phyloP scores from a whole-genome alignment of 805 yeast species.

The Saccharomycopsis sp. region DNA sequence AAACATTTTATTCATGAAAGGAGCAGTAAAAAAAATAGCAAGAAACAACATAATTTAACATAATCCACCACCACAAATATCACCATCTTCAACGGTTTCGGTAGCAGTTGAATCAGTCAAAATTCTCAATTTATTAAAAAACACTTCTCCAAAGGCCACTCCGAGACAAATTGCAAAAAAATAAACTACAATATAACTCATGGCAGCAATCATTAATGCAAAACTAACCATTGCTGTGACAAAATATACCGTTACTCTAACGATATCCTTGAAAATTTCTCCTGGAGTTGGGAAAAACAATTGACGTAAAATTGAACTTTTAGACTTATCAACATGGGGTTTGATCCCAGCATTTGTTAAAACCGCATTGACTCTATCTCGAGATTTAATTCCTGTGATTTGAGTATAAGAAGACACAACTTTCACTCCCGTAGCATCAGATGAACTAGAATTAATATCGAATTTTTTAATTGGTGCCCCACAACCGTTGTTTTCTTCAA shows the following conservation, averaged over 20 bases:
- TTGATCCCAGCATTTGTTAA: neutral
- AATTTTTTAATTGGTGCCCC: slow-evolving; percentile 25
- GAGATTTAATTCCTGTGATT: neutral
- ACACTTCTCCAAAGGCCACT: slow-evolving; percentile 57
- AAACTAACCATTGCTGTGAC: slow-evolving; percentile 57
- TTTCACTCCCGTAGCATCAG: neutral
- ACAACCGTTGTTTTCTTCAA: slow-evolving; percentile 25
- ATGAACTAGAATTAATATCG: slow-evolving; percentile 3
- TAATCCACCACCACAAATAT: no score
- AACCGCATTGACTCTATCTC: neutral
- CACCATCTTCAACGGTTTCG: no score
- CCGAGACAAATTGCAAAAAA: slow-evolving; percentile 70
- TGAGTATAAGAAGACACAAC: neutral
- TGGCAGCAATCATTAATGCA: slow-evolving; percentile 69
- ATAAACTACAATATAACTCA: slow-evolving; percentile 57
- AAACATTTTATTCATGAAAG: no score
- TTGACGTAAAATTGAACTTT: neutral
- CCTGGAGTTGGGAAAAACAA: slow-evolving; percentile 25
- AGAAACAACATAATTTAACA: no score
- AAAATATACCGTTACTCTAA: slow-evolving; percentile 47
- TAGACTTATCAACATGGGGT: slow-evolving; percentile 1
- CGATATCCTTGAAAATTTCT: slow-evolving; percentile 38
- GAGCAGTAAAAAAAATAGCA: no score
- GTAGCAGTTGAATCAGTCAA: slow-evolving; percentile 28
- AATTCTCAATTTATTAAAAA: slow-evolving; percentile 48